phyloP scores from a whole-genome alignment of 2,329 filamentous ascomycete genomes.

The Venturia nashicola region DNA sequence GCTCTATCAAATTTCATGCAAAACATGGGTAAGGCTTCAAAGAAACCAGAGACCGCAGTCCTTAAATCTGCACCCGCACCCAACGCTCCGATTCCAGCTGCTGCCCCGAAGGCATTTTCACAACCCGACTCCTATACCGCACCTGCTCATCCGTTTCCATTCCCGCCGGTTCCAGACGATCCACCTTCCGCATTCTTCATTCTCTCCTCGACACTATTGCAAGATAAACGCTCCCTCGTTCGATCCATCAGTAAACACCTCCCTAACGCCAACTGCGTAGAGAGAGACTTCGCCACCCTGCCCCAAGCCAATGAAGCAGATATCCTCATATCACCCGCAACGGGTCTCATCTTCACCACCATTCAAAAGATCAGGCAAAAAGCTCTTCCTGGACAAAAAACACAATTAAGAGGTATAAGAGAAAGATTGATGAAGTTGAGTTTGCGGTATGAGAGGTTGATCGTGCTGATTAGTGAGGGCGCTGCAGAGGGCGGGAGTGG shows the following conservation, averaged over 20 bases:
- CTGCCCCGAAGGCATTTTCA: neutral
- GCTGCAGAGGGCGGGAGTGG: slow-evolving; percentile 15
- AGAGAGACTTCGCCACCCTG: slow-evolving; percentile 41
- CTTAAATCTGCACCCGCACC: neutral
- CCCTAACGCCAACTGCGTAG: slow-evolving; percentile 41
- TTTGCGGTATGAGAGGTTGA: slow-evolving; percentile 51
- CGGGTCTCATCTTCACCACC: slow-evolving; percentile 58
- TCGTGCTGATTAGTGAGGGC: slow-evolving; percentile 51
- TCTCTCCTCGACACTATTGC: slow-evolving; percentile 36
- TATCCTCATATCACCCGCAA: slow-evolving; percentile 55
- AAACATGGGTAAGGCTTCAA: slow-evolving; percentile 1
- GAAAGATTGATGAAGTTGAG: slow-evolving; percentile 43
- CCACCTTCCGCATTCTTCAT: slow-evolving; percentile 32
- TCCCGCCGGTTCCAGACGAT: neutral
- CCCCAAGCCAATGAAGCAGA: slow-evolving; percentile 47
- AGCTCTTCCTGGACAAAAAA: slow-evolving; percentile 49
- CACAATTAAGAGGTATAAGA: slow-evolving; percentile 34
- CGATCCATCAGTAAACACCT: slow-evolving; percentile 38
- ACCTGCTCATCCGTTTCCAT: neutral
- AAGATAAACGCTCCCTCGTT: slow-evolving; percentile 33
- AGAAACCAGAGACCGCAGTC: neutral
- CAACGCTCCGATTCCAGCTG: neutral
- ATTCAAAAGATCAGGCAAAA: slow-evolving; percentile 62
- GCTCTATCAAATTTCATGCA: slow-evolving; percentile 41
- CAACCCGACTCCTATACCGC: neutral